These are phyloP conservation scores for Gymnopus androsaceus DNA, from an alignment of 1,284 basidiomycete genomes.

Conservation along the genomic window DNA sequence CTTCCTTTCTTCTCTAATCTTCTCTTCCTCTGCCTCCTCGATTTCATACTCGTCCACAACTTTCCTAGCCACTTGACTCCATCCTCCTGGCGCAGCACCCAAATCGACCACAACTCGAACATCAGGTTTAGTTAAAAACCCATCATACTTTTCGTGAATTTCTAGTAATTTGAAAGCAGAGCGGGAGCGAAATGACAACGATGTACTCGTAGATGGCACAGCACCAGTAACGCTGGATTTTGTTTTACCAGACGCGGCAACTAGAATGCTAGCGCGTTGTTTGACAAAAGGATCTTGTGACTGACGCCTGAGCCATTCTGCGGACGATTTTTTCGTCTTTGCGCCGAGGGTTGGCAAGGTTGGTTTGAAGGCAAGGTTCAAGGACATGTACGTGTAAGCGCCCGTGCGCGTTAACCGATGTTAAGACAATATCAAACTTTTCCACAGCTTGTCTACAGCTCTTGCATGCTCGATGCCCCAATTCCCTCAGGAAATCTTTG, in stretches of 20 bases:
- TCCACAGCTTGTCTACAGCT: no score
- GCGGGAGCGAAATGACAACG: slow-evolving; percentile 50
- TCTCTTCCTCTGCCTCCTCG: neutral
- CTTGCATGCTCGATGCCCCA: no score
- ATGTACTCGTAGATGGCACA: neutral
- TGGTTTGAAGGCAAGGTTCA: slow-evolving; percentile 1
- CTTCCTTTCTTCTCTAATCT: neutral
- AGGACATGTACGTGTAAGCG: no score
- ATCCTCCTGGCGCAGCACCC: slow-evolving; percentile 86
- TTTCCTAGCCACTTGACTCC: slow-evolving; percentile 80
- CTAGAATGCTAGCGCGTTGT: slow-evolving; percentile 53
- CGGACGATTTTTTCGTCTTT: slow-evolving; percentile 33
- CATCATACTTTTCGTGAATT: slow-evolving; percentile 54
- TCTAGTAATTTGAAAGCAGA: slow-evolving; percentile 86
- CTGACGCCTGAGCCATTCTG: slow-evolving; percentile 65
- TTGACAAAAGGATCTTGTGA: slow-evolving; percentile 69
- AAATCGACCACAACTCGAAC: slow-evolving; percentile 75
- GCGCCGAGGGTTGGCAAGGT: neutral
- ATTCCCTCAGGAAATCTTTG: no score
- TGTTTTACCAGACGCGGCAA: no score
- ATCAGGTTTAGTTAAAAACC: slow-evolving; percentile 54
- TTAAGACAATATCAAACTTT: no score
- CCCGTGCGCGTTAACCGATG: no score
- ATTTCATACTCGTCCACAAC: slow-evolving; percentile 44
- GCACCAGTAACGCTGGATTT: no score